Evolutionary conservation across 176 grass and related monocot genomes (phyloP).

Genomic region (Zizania latifolia): DNA sequence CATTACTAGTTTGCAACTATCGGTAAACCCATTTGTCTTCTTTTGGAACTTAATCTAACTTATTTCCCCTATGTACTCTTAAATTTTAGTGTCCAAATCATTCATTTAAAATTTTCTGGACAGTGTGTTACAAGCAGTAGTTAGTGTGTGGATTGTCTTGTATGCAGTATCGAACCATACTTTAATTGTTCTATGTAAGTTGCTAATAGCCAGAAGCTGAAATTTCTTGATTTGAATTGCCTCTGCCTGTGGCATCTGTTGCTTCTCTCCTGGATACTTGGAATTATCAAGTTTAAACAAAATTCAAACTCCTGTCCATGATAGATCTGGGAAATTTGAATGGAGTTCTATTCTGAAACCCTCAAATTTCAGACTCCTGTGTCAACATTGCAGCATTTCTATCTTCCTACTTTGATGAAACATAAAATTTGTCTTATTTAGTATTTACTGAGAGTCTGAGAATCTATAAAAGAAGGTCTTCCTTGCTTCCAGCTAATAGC

Average conservation of each 20-base stretch:
- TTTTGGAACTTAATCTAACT: conserved; percentile 9
- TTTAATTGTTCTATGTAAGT: not conserved
- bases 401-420: not conserved
- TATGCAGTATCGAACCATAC: not conserved
- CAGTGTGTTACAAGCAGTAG: not conserved
- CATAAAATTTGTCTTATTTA: not conserved
- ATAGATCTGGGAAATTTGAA: not conserved
- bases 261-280: conserved; percentile 1
- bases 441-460: no score
- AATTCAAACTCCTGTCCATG: not conserved
- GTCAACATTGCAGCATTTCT: not conserved
- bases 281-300: not conserved
- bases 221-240: not conserved
- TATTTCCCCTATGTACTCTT: not conserved
- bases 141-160: not conserved
- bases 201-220: not conserved
- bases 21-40: not conserved
- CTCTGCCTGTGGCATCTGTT: not conserved
- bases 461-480: not conserved
- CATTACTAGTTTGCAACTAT: not conserved
- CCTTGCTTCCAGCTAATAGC: not conserved
- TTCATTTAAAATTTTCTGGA: not conserved
- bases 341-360: not conserved
- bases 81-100: not conserved
- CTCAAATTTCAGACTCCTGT: not conserved